Conservation (phyloP, 169 alveolate genomes). For the Plasmodium gallinaceum region DNA sequence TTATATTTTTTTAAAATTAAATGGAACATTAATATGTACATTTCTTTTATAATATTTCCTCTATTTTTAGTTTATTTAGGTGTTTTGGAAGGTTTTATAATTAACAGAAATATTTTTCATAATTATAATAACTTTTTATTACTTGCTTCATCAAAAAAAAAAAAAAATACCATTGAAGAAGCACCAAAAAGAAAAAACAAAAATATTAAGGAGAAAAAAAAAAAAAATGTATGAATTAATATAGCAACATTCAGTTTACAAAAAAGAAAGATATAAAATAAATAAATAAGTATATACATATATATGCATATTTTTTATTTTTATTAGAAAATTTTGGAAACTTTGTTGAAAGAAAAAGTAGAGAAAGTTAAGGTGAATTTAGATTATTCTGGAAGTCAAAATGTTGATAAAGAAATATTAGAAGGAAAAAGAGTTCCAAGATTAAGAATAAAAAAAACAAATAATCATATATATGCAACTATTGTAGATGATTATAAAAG, state of each 20-base stretch:
- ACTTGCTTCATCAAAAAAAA: slow-evolving; percentile 2
- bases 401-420: slow-evolving; percentile 79
- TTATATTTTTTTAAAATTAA: slow-evolving; percentile 14
- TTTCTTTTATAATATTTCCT: slow-evolving; percentile 2
- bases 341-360: slow-evolving; percentile 77
- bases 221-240: slow-evolving; percentile 19
- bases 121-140: slow-evolving; percentile 13
- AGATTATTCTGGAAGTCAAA: slow-evolving; percentile 38
- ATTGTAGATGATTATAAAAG: slow-evolving; percentile 81
- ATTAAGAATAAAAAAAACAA: slow-evolving; percentile 78
- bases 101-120: slow-evolving; percentile 12
- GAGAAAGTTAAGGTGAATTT: slow-evolving; percentile 47
- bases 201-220: slow-evolving; percentile 3
- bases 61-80: slow-evolving; percentile 23
- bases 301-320: background rate
- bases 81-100: slow-evolving; percentile 34
- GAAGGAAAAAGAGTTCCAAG: slow-evolving; percentile 83
- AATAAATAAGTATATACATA: background rate
- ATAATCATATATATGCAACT: slow-evolving; percentile 83
- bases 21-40: slow-evolving; percentile 49
- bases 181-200: slow-evolving; percentile 6
- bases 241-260: background rate
- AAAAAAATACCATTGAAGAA: slow-evolving; percentile 15
- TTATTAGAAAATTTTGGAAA: slow-evolving; percentile 74
- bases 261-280: background rate